Conservation (phyloP, 2,329 filamentous ascomycete species). For the Paraphoma sp. region DNA sequence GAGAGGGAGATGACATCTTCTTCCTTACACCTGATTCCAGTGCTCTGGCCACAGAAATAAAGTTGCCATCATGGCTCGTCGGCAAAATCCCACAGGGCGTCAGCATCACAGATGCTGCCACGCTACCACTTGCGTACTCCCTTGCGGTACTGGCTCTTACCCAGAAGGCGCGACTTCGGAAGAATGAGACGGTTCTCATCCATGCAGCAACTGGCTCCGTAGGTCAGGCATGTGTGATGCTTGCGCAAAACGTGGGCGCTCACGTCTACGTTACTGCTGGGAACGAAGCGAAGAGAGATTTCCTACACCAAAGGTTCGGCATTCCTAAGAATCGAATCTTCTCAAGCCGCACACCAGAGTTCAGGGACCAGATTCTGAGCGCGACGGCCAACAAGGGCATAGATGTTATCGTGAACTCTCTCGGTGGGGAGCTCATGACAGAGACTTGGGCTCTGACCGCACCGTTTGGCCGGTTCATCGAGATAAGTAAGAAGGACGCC, state of each 20-base stretch:
- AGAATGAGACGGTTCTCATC: constrained; percentile 36
- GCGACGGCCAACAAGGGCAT: constrained; percentile 36
- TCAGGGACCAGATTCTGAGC: constrained; percentile 11
- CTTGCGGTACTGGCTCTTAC: no score
- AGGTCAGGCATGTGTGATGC: constrained; percentile 9
- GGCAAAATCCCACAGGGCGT: no score
- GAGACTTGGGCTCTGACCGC: constrained; percentile 22
- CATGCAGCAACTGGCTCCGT: constrained; percentile 24
- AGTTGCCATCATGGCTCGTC: no score
- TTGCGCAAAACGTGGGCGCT: constrained; percentile 9
- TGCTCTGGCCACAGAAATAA: no score
- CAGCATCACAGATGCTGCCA: no score
- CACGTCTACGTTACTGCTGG: constrained; percentile 28
- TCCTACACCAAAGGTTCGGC: constrained; percentile 12
- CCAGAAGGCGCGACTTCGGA: no score
- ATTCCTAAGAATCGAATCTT: constrained; percentile 38
- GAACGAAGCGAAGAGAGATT: constrained; percentile 12
- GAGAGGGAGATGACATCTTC: no score
- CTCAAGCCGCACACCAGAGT: constrained; percentile 17
- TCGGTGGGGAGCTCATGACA: constrained; percentile 30
- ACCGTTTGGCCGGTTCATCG: constrained; percentile 7
- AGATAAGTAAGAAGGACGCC: constrained; percentile 8
- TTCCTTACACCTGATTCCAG: no score
- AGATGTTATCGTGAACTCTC: constrained; percentile 42
- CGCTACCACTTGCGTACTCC: no score